A percentile compares a stretch with the other conserved stretches of the same genome.
Evolutionary conservation across 1,284 basidiomycete genomes (phyloP).

Genomic region (Cronartium quercuum): DNA sequence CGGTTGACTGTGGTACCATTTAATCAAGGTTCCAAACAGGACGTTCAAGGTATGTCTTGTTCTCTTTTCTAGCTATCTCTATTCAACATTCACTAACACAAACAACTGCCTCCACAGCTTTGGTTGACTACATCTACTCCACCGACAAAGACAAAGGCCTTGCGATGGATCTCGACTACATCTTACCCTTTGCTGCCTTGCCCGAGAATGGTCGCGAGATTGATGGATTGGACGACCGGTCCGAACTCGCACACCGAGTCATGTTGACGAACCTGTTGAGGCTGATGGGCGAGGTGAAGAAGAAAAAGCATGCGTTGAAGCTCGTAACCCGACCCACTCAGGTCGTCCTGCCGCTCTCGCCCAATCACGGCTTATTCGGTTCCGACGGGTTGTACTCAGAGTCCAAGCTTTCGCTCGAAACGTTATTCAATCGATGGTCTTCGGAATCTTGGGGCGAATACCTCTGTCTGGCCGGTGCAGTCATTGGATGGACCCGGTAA

Average conservation of each 20-base stretch:
- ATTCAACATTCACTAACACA: no score
- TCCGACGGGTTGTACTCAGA: conserved; percentile 97
- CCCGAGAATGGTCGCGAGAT: conserved; percentile 98
- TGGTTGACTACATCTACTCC: conserved; percentile 96
- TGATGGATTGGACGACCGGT: conserved; percentile 91
- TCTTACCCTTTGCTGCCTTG: conserved; percentile 94
- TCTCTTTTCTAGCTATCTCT: no score
- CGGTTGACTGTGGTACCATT: conserved; percentile 97
- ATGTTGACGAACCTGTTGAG: conserved; percentile 85
- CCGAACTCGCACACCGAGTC: conserved; percentile 94
- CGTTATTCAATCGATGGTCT: conserved; percentile 92
- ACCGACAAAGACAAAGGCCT: conserved; percentile 57
- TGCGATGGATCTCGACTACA: conserved; percentile 92
- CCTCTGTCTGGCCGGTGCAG: conserved; percentile 91
- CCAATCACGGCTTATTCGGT: conserved; percentile 95
- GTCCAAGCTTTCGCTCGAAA: conserved; percentile 96
- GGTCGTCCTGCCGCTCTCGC: conserved; percentile 92
- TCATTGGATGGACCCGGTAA: conserved; percentile 70
- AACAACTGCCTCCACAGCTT: conserved; percentile 53
- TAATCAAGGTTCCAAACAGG: conserved; percentile 97
- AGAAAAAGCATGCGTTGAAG: conserved; percentile 90
- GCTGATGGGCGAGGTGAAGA: conserved; percentile 91
- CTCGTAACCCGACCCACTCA: conserved; percentile 97
- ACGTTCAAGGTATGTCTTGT: conserved; percentile 61
- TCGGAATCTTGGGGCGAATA: conserved; percentile 99